Evolutionary conservation across 2,329 filamentous ascomycete species (phyloP), one percentile per base, ranked within the genome.

Genomic region (Trichophyton rubrum): DNA sequence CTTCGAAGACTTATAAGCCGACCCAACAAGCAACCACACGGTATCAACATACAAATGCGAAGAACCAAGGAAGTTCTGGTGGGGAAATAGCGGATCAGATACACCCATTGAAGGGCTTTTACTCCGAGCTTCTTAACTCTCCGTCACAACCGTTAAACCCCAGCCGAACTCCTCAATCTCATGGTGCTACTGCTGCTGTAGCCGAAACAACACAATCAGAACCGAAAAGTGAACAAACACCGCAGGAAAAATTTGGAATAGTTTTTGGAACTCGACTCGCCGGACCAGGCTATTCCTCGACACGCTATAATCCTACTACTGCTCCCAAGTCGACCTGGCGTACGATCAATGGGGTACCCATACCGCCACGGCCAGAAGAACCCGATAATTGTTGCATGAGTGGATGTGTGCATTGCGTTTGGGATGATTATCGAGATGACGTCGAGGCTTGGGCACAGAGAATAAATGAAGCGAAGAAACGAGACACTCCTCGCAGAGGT

Each of bases 331-430:
- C 84, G 57, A 82, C 78, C 7, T 78, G 84, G 62, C 73, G 70
- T 60, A 76, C 72, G 1, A 78, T 96, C 60, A 90, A 88, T 0
- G 92, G 91, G 2, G 82, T 97, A 0, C 75, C 84, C 17, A 87
- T 97, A 3, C 93, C 93, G 1, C 91, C 90, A 0, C 82, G 83
- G 56, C 93, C 93, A 0, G 81, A 84, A 56, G 92, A 99, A 74
- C 93, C 93, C 2, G 93, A 97, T 69, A 96, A 99, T 71, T 99
- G 93, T 80, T 99, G 93, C 75, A 99, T 99, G 93, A 93, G 89
- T 69, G 93, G 93, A 2, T 99, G 93, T 71, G 92, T 96, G 56
- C 91, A 97, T 72, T 99, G 93, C 73, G 93, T 97, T 2, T 97
- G 91, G 91, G 91, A 96, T 68, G 79, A 84, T 59, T 97, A 86